phyloP scores from a whole-genome alignment of 2,329 filamentous ascomycete genomes.

The Pleoardoris graminearum region DNA sequence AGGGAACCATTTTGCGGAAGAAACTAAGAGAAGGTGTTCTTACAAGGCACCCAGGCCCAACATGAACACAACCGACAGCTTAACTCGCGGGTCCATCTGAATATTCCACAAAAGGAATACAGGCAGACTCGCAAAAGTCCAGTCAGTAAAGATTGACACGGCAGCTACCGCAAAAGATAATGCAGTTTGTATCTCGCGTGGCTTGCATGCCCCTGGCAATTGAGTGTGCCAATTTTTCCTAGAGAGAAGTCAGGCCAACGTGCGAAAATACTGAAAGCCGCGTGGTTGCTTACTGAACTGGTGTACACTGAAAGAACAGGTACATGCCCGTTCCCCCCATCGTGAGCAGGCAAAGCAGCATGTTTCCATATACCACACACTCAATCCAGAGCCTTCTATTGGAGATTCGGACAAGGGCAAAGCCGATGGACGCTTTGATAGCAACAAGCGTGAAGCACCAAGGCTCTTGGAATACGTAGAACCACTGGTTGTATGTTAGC shows the following conservation, averaged over 20 bases:
- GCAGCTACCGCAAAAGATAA: neutral
- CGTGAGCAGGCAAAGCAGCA: neutral
- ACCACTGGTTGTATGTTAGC: neutral
- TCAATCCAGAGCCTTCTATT: neutral
- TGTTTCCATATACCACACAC: neutral
- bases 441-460: constrained; percentile 2
- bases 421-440: constrained; percentile 1
- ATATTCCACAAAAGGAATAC: neutral
- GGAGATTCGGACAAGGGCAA: neutral
- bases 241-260: neutral
- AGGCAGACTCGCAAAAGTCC: neutral
- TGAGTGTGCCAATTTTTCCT: constrained; percentile 4
- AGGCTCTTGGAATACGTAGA: constrained; percentile 3
- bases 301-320: neutral
- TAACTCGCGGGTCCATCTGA: neutral
- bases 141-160: neutral
- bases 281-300: neutral
- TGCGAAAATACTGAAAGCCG: neutral
- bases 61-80: neutral
- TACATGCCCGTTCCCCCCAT: constrained; percentile 1
- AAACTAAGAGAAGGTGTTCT: neutral
- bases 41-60: neutral
- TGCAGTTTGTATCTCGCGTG: neutral
- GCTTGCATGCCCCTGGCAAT: neutral
- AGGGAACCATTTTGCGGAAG: neutral